Evolutionary conservation across 108 stramenopile genomes (phyloP).

Genomic region (Hondaea fermentalgiana): DNA sequence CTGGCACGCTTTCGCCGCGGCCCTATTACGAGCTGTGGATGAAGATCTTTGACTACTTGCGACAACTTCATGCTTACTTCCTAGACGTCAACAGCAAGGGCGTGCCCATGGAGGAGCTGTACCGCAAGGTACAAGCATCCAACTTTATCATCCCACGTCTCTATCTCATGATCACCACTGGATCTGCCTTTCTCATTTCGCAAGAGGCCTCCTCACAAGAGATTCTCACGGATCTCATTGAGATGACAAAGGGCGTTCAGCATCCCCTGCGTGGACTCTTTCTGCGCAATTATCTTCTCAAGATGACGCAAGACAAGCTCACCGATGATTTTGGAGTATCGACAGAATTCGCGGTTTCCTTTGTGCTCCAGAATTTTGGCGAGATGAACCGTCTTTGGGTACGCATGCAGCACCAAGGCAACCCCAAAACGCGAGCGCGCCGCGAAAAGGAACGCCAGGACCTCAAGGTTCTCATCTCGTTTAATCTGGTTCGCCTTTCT

Average conservation of each 20-base stretch:
- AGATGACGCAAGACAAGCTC: constrained; percentile 71
- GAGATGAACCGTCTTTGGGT: constrained; percentile 99
- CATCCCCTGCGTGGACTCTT: constrained; percentile 96
- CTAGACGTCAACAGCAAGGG: constrained; percentile 43
- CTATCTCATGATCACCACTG: constrained; percentile 92
- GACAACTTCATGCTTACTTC: constrained; percentile 82
- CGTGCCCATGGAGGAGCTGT: constrained; percentile 71
- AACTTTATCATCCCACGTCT: constrained; percentile 86
- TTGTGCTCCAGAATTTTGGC: constrained; percentile 81
- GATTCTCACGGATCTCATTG: constrained; percentile 83
- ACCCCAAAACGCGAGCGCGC: constrained; percentile 61
- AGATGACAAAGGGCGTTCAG: constrained; percentile 94
- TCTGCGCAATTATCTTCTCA: constrained; percentile 86
- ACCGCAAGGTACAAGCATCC: constrained; percentile 84
- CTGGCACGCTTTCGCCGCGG: constrained; percentile 71
- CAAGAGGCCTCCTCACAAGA: constrained; percentile 46
- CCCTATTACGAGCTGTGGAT: constrained; percentile 96
- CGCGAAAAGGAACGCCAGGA: constrained; percentile 93
- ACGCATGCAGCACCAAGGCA: constrained; percentile 75
- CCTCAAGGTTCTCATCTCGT: constrained; percentile 85
- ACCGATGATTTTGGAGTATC: constrained; percentile 61
- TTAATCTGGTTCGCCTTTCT: constrained; percentile 73
- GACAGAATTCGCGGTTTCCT: constrained; percentile 74
- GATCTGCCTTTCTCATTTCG: constrained; percentile 74
- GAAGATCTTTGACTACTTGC: constrained; percentile 83